Conservation (phyloP, 768 basidiomycete species). For the Obba rivulosa region DNA sequence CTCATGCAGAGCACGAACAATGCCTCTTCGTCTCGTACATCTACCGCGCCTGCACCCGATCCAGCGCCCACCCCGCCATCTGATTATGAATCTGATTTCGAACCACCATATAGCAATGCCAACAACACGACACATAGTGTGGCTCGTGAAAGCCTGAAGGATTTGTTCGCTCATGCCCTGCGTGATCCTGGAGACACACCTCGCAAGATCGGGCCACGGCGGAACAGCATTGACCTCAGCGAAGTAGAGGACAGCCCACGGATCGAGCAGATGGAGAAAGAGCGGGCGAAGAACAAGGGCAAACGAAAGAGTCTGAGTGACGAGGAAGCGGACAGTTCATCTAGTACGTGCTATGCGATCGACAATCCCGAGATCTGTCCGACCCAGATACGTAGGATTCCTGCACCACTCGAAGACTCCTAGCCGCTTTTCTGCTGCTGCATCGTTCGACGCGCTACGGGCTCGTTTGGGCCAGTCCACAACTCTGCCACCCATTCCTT, state of each 20-base stretch:
- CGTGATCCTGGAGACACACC: slow-evolving; percentile 64
- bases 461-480: slow-evolving; percentile 12
- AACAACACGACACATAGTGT: slow-evolving; percentile 33
- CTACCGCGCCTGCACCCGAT: neutral
- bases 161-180: slow-evolving; percentile 61
- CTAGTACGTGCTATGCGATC: slow-evolving; percentile 35
- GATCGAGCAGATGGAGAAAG: slow-evolving; percentile 32
- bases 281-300: slow-evolving; percentile 39
- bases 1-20: slow-evolving; percentile 47
- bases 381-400: neutral
- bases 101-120: slow-evolving; percentile 36
- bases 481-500: slow-evolving; percentile 7
- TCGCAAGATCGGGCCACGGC: slow-evolving; percentile 40
- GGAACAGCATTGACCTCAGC: slow-evolving; percentile 57
- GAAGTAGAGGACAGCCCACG: slow-evolving; percentile 54
- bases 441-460: slow-evolving; percentile 17
- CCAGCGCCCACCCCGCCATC: slow-evolving; percentile 31
- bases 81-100: slow-evolving; percentile 56
- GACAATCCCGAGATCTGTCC: slow-evolving; percentile 3
- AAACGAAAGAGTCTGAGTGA: slow-evolving; percentile 62
- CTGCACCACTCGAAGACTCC: no score
- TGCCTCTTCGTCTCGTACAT: slow-evolving; percentile 19
- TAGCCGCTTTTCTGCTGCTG: slow-evolving; percentile 6
- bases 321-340: slow-evolving; percentile 52
- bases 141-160: slow-evolving; percentile 54